Conservation (phyloP, 805 yeast species). For the Saccharomyces kudriavzevii region DNA sequence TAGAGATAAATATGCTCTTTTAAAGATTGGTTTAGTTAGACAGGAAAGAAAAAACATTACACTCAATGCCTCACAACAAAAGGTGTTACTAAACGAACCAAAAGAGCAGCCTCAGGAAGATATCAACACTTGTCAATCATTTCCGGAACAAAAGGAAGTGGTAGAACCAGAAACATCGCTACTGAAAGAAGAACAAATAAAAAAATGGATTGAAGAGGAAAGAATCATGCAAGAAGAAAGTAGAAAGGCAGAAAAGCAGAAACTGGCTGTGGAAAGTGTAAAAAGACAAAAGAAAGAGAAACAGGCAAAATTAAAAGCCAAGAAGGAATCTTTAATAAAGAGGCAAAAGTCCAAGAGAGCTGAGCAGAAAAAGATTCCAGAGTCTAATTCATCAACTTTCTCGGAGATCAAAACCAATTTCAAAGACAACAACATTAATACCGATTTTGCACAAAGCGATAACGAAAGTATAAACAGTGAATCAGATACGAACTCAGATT, state of each 20-base stretch:
- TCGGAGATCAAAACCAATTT: not conserved
- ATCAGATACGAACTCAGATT: not conserved
- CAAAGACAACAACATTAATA: not conserved
- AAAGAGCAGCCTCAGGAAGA: not conserved
- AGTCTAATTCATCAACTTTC: not conserved
- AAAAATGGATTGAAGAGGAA: not conserved
- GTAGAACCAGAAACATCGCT: not conserved
- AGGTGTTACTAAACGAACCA: slow-evolving; percentile 1
- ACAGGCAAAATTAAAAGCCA: not conserved
- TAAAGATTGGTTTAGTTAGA: slow-evolving; percentile 11
- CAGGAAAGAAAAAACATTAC: not conserved
- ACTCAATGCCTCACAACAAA: not conserved
- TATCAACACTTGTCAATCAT: not conserved
- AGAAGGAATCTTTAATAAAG: not conserved
- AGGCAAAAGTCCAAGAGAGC: not conserved
- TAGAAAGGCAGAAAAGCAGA: not conserved
- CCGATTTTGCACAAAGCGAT: not conserved
- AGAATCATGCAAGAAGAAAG: not conserved
- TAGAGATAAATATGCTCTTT: slow-evolving; percentile 9
- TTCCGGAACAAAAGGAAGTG: not conserved
- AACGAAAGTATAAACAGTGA: not conserved
- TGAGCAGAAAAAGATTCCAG: slow-evolving; percentile 1
- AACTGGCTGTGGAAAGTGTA: not conserved
- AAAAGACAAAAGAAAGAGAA: not conserved
- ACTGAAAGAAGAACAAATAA: not conserved